Base-by-base conservation (phyloP, 1,139 yeast species). In the Yamadazyma sp. region DNA sequence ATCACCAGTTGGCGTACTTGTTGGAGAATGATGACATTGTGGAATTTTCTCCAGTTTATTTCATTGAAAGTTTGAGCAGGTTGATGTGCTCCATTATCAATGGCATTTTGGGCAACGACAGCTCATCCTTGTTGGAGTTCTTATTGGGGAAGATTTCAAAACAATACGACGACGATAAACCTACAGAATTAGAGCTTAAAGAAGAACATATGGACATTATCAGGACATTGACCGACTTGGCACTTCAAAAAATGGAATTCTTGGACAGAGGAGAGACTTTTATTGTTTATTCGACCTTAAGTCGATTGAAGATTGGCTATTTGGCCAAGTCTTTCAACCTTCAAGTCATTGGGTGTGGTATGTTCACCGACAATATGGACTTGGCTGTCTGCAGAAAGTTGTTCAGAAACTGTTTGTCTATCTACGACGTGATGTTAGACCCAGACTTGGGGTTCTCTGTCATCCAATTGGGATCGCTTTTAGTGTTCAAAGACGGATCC, bases 381-480 rank as follows among this genome's bases (percentile, higher is more conserved):
- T 42, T 61, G 30, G 61, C 62, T 33, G 54, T 59, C 12, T 64
- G 69, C 27, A 60, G 58, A 42, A 55, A 57, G 20, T 55, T 69
- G 17, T 69, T 72, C 50, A 66, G 61, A 42, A 61, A 63, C 28
- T 64, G 66, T 58, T 66, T 66, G 45, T 63, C 67, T 17, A 68
- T 70, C 44, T 66, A 61, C 37, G 67, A 68, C 39, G 68, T 64
- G 2, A 64, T 74, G 68, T 62, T 74, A 42, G 76, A 68, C 46
- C 56, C 62, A 5, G 71, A 69, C 44, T 62, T 81, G 37, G 77
- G 82, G 1, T 59, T 73, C 10, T 62, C 73, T 18, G 72, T 76
- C 1, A 66, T 79, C 46, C 76, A 79, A 49, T 61, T 80, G 40
- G 84, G 83, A 5, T 68, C 83, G 0, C 61, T 80, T 37, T 62